Evolutionary conservation across 139 green algal species (phyloP).

Genomic region (Eudorina sp.): DNA sequence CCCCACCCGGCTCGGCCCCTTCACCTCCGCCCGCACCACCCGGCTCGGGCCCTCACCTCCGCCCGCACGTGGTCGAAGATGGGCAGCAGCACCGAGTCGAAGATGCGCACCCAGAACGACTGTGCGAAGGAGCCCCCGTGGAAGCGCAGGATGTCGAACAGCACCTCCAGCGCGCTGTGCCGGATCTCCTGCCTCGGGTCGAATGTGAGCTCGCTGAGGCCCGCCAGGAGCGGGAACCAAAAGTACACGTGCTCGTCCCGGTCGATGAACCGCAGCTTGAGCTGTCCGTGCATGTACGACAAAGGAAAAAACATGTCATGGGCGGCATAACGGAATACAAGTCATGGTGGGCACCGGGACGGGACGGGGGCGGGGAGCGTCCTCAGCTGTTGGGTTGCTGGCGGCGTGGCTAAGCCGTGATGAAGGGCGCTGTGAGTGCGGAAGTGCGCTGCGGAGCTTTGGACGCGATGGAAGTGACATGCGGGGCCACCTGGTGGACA

Average conservation of each 20-base stretch:
- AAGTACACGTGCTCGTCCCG: constrained; percentile 97
- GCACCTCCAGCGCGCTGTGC: constrained; percentile 82
- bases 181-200: constrained; percentile 94
- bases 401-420: no score
- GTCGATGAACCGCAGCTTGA: constrained; percentile 64
- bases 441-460: no score
- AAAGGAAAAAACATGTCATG: no score
- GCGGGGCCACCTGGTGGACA: no score
- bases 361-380: no score
- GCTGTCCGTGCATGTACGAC: no score
- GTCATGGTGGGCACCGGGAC: no score
- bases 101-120: constrained; percentile 95
- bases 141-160: constrained; percentile 97
- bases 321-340: no score
- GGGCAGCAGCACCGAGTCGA: constrained; percentile 95
- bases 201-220: constrained; percentile 97
- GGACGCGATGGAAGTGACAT: no score
- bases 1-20: not conserved
- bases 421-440: no score
- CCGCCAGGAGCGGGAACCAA: constrained; percentile 99
- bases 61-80: constrained; percentile 98
- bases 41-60: constrained; percentile 63
- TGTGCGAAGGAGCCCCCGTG: constrained; percentile 94
- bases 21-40: not conserved
- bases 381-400: no score